Conservation (phyloP, 169 alveolate species). For the Perkinsus olseni region DNA sequence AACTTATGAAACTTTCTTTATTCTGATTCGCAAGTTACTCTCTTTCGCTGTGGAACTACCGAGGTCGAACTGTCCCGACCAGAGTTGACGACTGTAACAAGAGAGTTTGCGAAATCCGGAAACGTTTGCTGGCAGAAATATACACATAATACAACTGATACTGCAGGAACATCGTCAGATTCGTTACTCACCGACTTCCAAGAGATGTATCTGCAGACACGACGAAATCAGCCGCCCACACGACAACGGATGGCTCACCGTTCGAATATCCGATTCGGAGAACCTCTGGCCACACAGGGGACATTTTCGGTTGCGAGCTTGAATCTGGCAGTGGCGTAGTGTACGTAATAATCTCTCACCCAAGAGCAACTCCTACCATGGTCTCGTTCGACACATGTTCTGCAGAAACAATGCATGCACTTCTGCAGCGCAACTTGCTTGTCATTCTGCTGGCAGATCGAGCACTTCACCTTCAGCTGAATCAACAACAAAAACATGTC, state of each 20-base stretch:
- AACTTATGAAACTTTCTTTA: too few relatives aligned
- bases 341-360: neutral
- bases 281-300: neutral
- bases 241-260: neutral
- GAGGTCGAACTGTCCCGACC: too few relatives aligned
- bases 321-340: neutral
- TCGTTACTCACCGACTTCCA: neutral
- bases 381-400: neutral
- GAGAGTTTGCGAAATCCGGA: neutral
- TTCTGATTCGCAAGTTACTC: too few relatives aligned
- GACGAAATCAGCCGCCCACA: neutral
- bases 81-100: too few relatives aligned
- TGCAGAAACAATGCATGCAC: neutral
- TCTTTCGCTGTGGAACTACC: too few relatives aligned
- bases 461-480: neutral
- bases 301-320: neutral
- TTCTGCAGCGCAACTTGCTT: neutral
- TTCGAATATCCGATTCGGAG: neutral
- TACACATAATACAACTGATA: neutral
- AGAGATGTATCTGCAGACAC: neutral
- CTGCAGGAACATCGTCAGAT: neutral
- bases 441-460: neutral
- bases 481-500: neutral
- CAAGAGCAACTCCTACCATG: neutral
- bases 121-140: neutral